Evolutionary conservation across 2,329 filamentous ascomycete species (phyloP).

Genomic region (Hymenoscyphus fructigenus): DNA sequence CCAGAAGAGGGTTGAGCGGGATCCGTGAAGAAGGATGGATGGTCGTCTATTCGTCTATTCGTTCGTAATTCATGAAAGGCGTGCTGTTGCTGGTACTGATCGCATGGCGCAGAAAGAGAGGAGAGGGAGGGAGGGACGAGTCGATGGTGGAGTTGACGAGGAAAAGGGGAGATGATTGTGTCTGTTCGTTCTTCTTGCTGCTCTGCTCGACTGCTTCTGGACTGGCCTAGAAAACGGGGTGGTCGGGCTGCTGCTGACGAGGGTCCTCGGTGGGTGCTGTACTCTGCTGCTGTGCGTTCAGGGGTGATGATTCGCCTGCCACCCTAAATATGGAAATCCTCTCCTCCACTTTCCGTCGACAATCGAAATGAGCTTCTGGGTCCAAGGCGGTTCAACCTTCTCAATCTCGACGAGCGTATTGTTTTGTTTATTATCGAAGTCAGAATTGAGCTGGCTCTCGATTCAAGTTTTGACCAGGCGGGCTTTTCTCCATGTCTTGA

Average conservation of each 20-base stretch:
- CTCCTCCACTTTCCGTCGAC: background rate
- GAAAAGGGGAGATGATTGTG: background rate
- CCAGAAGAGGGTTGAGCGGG: slow-evolving; percentile 14
- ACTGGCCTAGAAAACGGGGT: background rate
- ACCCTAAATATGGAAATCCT: background rate
- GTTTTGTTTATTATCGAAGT: no score
- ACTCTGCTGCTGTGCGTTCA: background rate
- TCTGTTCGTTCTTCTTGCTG: background rate
- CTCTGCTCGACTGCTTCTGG: background rate
- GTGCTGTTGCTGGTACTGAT: background rate
- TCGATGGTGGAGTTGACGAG: background rate
- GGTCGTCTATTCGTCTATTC: slow-evolving; percentile 2
- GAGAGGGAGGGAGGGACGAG: background rate
- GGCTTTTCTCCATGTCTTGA: background rate
- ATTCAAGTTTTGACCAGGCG: background rate
- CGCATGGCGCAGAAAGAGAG: slow-evolving; percentile 3
- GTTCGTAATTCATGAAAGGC: background rate
- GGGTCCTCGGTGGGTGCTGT: background rate
- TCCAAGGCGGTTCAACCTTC: background rate
- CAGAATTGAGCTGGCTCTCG: no score
- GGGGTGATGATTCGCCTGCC: slow-evolving; percentile 2
- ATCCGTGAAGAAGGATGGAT: background rate
- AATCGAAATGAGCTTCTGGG: background rate
- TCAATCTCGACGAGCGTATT: no score
- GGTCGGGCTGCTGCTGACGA: background rate